A percentile compares a stretch with the other conserved stretches of the same genome.
Evolutionary conservation across 768 basidiomycete species (phyloP).

Genomic region (Cystobasidium onofrii): DNA sequence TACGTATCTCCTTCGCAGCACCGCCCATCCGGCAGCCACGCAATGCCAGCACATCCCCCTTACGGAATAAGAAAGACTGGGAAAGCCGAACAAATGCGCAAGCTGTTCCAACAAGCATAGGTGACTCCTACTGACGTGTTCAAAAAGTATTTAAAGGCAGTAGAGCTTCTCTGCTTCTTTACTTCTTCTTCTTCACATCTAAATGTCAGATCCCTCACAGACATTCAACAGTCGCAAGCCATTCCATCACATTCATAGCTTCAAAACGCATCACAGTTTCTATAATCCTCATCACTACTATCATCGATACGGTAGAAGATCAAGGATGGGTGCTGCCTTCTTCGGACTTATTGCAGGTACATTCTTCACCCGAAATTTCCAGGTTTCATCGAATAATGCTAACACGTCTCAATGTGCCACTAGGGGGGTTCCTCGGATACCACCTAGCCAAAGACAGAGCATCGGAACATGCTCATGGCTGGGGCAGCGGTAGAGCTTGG

Average conservation of each 20-base stretch:
- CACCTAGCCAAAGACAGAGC: constrained; percentile 13
- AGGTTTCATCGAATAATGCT: too few relatives aligned
- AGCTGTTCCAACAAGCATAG: background rate
- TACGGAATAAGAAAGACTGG: background rate
- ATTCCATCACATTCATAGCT: constrained; percentile 6
- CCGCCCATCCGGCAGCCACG: background rate
- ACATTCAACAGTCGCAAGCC: background rate
- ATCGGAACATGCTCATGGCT: background rate
- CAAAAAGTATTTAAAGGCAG: background rate
- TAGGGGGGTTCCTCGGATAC: constrained; percentile 27
- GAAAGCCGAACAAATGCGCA: background rate
- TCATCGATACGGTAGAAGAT: constrained; percentile 15
- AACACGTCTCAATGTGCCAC: too few relatives aligned
- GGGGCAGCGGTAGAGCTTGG: background rate
- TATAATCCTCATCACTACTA: background rate
- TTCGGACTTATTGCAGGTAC: constrained; percentile 13
- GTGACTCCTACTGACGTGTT: background rate
- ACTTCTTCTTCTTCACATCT: background rate
- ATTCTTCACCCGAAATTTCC: too few relatives aligned
- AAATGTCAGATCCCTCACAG: constrained; percentile 6
- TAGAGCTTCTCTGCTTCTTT: background rate
- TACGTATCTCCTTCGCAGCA: background rate
- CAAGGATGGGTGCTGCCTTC: constrained; percentile 18
- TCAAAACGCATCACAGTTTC: background rate
- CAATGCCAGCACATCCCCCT: background rate